A percentile compares a stretch with the other conserved stretches of the same genome.
phyloP scores from a whole-genome alignment of 83 land plant genomes.

The Thuja plicata region DNA sequence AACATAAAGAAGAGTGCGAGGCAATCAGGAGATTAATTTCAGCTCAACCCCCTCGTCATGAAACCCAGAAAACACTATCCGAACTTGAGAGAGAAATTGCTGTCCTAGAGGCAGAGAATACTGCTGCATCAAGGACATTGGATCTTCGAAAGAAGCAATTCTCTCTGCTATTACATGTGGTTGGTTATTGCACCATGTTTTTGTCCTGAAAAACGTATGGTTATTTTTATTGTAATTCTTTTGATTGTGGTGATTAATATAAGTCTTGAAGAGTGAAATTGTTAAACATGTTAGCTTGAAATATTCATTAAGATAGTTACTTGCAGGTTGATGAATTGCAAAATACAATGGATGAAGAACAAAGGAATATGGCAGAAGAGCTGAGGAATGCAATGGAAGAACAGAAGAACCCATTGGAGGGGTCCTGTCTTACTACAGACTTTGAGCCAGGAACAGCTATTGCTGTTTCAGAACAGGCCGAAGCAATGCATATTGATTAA shows the following conservation, averaged over 20 bases:
- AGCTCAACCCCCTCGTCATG: conserved; percentile 84
- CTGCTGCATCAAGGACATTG: conserved; percentile 69
- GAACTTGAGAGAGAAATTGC: conserved; percentile 90
- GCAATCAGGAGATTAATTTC: conserved; percentile 85
- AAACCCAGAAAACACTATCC: conserved; percentile 71
- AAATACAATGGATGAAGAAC: conserved; percentile 82
- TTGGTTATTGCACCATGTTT: conserved; percentile 30
- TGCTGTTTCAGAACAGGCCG: conserved; percentile 9
- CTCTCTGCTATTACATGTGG: conserved; percentile 94
- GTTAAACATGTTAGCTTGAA: neutral
- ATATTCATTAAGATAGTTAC: neutral
- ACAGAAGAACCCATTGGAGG: conserved; percentile 42
- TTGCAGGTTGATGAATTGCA: conserved; percentile 86
- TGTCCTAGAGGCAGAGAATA: conserved; percentile 80
- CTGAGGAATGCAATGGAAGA: conserved; percentile 54
- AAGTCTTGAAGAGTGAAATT: neutral
- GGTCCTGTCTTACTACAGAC: conserved; percentile 18
- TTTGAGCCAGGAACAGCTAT: conserved; percentile 1
- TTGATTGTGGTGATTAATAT: conserved; percentile 2
- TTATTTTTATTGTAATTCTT: neutral
- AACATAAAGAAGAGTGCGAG: conserved; percentile 99
- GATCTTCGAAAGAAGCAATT: conserved; percentile 97
- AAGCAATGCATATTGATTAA: conserved; percentile 16
- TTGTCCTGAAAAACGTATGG: neutral
- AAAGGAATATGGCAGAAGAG: conserved; percentile 68